Conservation (phyloP, 176 grass and related monocot species). For the Eragrostis nindensis region DNA sequence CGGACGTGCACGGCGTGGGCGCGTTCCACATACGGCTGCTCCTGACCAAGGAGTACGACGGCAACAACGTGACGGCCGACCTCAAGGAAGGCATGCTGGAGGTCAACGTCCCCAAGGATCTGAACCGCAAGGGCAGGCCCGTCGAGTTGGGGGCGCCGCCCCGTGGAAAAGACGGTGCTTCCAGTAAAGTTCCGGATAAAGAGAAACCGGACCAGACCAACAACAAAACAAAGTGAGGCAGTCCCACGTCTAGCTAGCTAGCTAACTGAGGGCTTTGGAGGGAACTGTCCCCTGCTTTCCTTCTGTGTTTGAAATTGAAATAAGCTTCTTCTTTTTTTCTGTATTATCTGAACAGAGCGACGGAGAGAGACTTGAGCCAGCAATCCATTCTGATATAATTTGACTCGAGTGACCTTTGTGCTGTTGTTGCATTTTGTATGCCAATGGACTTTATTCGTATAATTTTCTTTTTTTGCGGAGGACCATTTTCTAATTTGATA, state of each 20-base stretch:
- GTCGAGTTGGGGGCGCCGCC: not conserved
- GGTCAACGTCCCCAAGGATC: conserved; percentile 22
- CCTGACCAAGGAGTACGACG: conserved; percentile 23
- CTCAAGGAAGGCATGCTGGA: conserved; percentile 45
- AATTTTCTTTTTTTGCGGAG: not conserved
- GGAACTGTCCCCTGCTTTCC: not conserved
- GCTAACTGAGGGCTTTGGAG: not conserved
- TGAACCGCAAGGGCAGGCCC: not conserved
- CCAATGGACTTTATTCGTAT: not conserved
- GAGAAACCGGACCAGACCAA: not conserved
- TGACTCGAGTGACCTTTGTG: not conserved
- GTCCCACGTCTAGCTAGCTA: not conserved
- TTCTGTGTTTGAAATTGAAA: not conserved
- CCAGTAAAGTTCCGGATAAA: not conserved
- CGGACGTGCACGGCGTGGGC: conserved; percentile 38
- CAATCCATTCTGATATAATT: not conserved
- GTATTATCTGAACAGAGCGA: not conserved
- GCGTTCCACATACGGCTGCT: conserved; percentile 37
- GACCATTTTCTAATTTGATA: too few species aligned
- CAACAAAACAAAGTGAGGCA: not conserved
- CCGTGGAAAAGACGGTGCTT: not conserved
- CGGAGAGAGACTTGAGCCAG: not conserved
- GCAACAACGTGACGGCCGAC: not conserved
- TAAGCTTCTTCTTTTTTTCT: not conserved
- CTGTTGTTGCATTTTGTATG: not conserved